phyloP scores from a whole-genome alignment of 192 early-diverging fungal genomes.

The Chytriomyces hyalinus region DNA sequence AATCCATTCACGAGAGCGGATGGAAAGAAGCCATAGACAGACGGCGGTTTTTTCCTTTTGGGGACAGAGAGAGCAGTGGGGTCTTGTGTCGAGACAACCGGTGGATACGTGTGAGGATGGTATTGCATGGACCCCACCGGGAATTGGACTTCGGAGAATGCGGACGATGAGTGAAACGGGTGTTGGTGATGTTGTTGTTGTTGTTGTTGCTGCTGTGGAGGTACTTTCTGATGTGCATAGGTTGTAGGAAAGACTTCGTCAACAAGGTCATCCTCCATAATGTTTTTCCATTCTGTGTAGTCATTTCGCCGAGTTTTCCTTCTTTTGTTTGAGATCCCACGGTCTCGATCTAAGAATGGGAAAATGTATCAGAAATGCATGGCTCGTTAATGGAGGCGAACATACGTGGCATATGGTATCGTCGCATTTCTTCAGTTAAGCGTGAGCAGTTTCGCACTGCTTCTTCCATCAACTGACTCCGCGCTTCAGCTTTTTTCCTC shows the following conservation, averaged over 20 bases:
- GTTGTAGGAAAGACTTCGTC: background rate
- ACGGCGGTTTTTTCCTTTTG: background rate
- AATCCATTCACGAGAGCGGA: conserved; percentile 9
- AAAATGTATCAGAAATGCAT: too few relatives aligned
- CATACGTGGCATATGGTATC: conserved; percentile 35
- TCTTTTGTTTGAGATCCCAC: conserved; percentile 15
- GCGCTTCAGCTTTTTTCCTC: conserved; percentile 26
- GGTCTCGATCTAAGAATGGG: conserved; percentile 16
- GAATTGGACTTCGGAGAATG: background rate
- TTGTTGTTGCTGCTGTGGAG: background rate
- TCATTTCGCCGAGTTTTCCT: conserved; percentile 22
- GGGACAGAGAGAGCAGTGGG: background rate
- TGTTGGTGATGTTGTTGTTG: background rate
- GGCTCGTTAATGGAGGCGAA: background rate
- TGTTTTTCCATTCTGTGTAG: conserved; percentile 22
- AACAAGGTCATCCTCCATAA: conserved; percentile 17
- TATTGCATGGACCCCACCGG: background rate
- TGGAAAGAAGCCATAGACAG: conserved; percentile 1
- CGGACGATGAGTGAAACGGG: background rate
- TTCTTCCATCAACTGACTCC: conserved; percentile 33
- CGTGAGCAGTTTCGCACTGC: conserved; percentile 23
- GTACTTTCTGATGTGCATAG: background rate
- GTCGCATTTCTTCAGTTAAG: conserved; percentile 29
- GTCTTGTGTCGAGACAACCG: background rate
- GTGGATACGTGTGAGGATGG: background rate